Evolutionary conservation across 1,139 yeast genomes (phyloP), one percentile per base, ranked within the genome.

Genomic region (Scheffersomyces lignicola): DNA sequence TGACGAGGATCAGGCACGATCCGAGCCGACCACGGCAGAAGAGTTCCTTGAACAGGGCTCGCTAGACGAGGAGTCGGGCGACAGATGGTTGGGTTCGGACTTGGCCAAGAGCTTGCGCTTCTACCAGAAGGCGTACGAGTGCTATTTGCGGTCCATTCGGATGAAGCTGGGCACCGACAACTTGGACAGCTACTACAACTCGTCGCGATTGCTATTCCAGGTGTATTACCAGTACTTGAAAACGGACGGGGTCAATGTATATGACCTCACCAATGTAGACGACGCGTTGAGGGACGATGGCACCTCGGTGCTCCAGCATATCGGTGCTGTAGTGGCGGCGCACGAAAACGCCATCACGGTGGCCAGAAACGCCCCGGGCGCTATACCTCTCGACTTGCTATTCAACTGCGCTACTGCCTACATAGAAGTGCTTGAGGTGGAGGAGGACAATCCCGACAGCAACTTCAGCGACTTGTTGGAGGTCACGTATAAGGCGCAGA

Each of bases 31-130:
- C 7, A 65, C 73, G 0, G 60, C 65, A 1, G 76, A 70, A 17
- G 79, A 72, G n/a, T 64, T 45, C 25, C 56, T 73, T n/a, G 75
- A 70, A 27, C 58, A 60, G 37, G 82, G 75, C 0, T 59, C 75
- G 2, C 53, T 54, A 8, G 74, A 71, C 33, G 83, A 77, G 47
- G 81, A 76, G 41, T 69, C 73, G 8, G 83, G 80, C 1, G 83
- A 77, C 44, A 54, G 82, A 36, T 77, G 82, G 82, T 52, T 72
- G 13, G 69, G 76, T 1, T 73, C 80, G 0, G 82, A 77, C 45
- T 49, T 76, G 21, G 55, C 78, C 4, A 77, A 77, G 44, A 69
- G 76, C 1, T 52, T 77, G 24, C 51, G 83, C 27, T 76, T 76
- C 47, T 77, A 74, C 50, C 77, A 76, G 44, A 60, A 64, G 35